Evolutionary conservation across 352 stramenopile genomes (phyloP).

Genomic region (Phytopythium montanum): DNA sequence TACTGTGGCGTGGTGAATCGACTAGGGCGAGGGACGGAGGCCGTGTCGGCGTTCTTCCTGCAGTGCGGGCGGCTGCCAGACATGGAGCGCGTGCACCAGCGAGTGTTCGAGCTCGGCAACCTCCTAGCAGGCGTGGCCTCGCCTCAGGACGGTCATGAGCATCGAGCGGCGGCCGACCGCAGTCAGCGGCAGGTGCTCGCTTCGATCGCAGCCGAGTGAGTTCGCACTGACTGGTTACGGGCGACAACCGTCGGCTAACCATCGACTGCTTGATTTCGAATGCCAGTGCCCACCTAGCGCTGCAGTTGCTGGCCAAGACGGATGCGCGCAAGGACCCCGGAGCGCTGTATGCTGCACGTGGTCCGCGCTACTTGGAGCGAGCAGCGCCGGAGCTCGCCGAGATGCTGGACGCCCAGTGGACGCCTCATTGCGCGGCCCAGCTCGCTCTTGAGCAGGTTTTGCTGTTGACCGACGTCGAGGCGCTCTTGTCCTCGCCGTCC

Average conservation of each 20-base stretch:
- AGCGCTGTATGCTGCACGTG: conserved; percentile 30
- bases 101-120: conserved; percentile 40
- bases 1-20: background rate
- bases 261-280: background rate
- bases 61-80: conserved; percentile 40
- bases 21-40: conserved; percentile 36
- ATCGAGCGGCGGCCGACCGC: conserved; percentile 2
- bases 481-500: conserved; percentile 5
- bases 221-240: background rate
- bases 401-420: conserved; percentile 39
- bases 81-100: conserved; percentile 33
- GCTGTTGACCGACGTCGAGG: conserved; percentile 8
- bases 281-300: conserved; percentile 19
- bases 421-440: conserved; percentile 18
- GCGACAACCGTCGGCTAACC: background rate
- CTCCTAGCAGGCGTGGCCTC: conserved; percentile 15
- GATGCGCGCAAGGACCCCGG: conserved; percentile 14
- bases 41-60: conserved; percentile 51
- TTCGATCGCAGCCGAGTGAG: conserved; percentile 7
- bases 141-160: background rate
- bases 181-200: background rate
- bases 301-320: conserved; percentile 24
- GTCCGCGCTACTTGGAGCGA: conserved; percentile 19
- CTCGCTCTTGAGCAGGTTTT: conserved; percentile 30
- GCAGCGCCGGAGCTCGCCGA: conserved; percentile 13